Evolutionary conservation across 768 basidiomycete genomes (phyloP), one percentile per base, ranked within the genome.

Genomic region (Podaxis sp.): DNA sequence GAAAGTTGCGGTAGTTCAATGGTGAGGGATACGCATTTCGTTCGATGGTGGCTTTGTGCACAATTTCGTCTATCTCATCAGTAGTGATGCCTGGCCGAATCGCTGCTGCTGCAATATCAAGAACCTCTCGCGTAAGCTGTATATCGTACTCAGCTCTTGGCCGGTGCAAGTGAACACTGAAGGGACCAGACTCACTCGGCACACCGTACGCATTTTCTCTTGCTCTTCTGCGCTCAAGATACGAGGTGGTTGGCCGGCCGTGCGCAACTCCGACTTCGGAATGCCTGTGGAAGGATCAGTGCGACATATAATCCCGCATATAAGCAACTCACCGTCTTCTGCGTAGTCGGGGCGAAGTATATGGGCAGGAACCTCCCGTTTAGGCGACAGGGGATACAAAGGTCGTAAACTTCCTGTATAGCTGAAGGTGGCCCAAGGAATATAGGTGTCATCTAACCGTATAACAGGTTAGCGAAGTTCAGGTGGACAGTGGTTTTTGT

Each of bases 1-100:
- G 96, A 71, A 89, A 98, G 38, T 84, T 81, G 57, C 88, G 85
- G 76, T 99, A 99, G 70, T 93, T 93, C 64, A 98, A 79, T 49
- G 97, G 93, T 27, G 93, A 95, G 1, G 97, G 97, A 76, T 99
- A 99, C 24, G 93, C 86, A 66, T 93, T 88, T 56, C 96, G 82
- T 76, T 96, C 90, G 66, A 98, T 88, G 66, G 82, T 90, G 17
- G 91, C 97, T 66, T 93, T 85, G 76, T 99, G 97, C 13, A 96
- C 94, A 66, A 98, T 88, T 61, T 85, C 87, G 75, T 99, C 97
- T 27, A 99, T 82, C 71, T 95, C 93, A 71, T 98, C 95, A 1
- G 97, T 98, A 11, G 96, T 97, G 41, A 97, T 85, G 38, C 96
- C 97, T n/a, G 95, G 93, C 47, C 83, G 80, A 64, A 98, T 79